phyloP scores from a whole-genome alignment of 257 asterid species.

The Leonotis leonurus region DNA sequence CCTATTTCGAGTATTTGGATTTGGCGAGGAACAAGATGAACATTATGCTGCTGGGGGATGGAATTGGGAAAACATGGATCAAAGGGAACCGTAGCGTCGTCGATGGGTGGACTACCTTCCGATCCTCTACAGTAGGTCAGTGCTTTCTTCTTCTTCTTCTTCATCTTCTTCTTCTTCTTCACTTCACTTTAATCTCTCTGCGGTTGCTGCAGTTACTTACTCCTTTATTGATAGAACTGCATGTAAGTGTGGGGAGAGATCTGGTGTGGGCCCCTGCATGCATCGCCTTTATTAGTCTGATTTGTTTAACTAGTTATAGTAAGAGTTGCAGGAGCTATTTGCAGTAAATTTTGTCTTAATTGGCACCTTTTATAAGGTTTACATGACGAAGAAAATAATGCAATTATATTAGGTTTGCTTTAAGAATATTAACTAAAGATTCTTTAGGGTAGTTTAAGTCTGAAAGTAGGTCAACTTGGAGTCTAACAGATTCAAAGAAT shows the following conservation, averaged over 20 bases:
- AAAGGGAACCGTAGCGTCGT: constrained; percentile 87
- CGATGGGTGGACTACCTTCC: constrained; percentile 94
- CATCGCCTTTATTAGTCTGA: constrained; percentile 1
- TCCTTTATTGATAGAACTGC: too few relatives aligned
- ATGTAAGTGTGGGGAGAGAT: not conserved
- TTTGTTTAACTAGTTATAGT: not conserved
- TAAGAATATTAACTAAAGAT: too few relatives aligned
- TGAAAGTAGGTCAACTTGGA: too few relatives aligned
- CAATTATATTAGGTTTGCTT: not conserved
- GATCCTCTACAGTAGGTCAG: constrained; percentile 85
- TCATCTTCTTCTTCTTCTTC: too few relatives aligned
- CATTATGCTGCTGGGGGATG: constrained; percentile 80
- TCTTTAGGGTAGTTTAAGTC: too few relatives aligned
- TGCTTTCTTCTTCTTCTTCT: too few relatives aligned
- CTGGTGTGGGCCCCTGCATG: constrained; percentile 27
- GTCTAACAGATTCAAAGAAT: too few relatives aligned
- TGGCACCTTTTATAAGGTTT: not conserved
- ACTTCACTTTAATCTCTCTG: not conserved
- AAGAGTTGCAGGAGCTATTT: too few relatives aligned
- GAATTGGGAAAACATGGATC: constrained; percentile 75
- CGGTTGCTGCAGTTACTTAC: not conserved
- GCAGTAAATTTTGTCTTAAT: constrained; percentile 19
- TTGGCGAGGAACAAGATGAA: constrained; percentile 45
- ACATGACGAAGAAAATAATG: not conserved
- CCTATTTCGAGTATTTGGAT: constrained; percentile 75